phyloP scores from a whole-genome alignment of 257 asterid genomes.

The Solanum bulbocastanum region DNA sequence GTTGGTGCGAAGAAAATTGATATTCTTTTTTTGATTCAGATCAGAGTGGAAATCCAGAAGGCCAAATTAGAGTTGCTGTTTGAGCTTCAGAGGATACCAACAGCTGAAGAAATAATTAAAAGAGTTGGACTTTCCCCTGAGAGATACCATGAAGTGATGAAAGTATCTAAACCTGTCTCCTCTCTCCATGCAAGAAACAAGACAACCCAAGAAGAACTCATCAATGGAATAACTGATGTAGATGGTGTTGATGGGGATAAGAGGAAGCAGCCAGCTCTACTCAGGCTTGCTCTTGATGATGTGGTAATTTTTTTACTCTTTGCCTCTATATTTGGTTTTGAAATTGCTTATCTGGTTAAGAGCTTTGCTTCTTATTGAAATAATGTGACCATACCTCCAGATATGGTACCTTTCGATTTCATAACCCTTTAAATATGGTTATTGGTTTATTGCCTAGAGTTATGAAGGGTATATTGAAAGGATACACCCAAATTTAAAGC shows the following conservation, averaged over 20 bases:
- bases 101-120: slow-evolving; percentile 47
- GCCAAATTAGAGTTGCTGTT: slow-evolving; percentile 53
- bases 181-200: slow-evolving; percentile 67
- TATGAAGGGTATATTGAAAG: background rate
- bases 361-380: background rate
- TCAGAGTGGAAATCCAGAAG: slow-evolving; percentile 60
- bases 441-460: background rate
- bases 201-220: slow-evolving; percentile 70
- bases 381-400: background rate
- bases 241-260: slow-evolving; percentile 64
- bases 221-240: slow-evolving; percentile 58
- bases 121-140: slow-evolving; percentile 61
- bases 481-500: background rate
- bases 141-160: slow-evolving; percentile 73
- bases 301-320: slow-evolving; percentile 44
- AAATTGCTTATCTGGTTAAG: background rate
- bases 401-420: background rate
- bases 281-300: slow-evolving; percentile 89
- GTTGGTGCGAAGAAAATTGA: background rate
- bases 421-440: background rate
- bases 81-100: slow-evolving; percentile 62
- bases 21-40: slow-evolving; percentile 26
- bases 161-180: slow-evolving; percentile 49
- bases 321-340: background rate
- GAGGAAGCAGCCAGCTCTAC: slow-evolving; percentile 75